A percentile compares a stretch with the other conserved stretches of the same genome.
phyloP scores from a whole-genome alignment of 768 basidiomycete genomes.

The Leccinum subgranulosum region DNA sequence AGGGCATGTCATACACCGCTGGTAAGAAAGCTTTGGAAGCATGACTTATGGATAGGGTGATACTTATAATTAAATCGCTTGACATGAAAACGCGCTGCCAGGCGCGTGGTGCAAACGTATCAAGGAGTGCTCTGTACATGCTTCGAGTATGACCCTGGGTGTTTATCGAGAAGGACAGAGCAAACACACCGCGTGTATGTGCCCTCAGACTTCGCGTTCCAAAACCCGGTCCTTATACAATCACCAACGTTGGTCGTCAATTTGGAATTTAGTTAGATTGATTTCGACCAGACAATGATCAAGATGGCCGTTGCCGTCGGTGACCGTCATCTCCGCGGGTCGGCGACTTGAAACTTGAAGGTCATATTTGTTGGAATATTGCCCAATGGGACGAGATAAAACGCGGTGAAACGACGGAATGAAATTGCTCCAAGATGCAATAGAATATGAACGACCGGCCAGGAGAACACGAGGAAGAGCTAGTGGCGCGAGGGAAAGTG shows the following conservation, averaged over 20 bases:
- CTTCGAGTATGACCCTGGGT: too few relatives aligned
- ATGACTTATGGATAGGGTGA: too few relatives aligned
- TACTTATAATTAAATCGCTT: too few relatives aligned
- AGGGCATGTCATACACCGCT: not conserved
- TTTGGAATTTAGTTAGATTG: slow-evolving; percentile 9
- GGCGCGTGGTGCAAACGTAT: not conserved
- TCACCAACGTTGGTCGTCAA: not conserved
- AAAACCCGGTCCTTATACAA: not conserved
- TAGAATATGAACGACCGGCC: slow-evolving; percentile 4
- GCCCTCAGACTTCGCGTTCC: not conserved
- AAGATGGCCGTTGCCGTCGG: not conserved
- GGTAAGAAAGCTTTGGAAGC: too few relatives aligned
- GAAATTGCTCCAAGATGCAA: slow-evolving; percentile 2
- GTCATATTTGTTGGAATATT: not conserved
- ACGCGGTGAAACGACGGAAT: slow-evolving; percentile 4
- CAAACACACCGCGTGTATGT: not conserved
- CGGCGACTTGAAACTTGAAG: not conserved
- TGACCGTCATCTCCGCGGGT: slow-evolving; percentile 18
- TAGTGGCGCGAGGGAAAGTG: not conserved
- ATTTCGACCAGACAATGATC: slow-evolving; percentile 3
- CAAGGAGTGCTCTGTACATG: not conserved
- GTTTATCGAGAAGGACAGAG: not conserved
- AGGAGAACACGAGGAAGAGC: slow-evolving; percentile 6
- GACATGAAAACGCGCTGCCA: not conserved
- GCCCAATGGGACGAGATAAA: not conserved